phyloP scores from a whole-genome alignment of 306 rosid species.

The Heteromeles arbutifolia region DNA sequence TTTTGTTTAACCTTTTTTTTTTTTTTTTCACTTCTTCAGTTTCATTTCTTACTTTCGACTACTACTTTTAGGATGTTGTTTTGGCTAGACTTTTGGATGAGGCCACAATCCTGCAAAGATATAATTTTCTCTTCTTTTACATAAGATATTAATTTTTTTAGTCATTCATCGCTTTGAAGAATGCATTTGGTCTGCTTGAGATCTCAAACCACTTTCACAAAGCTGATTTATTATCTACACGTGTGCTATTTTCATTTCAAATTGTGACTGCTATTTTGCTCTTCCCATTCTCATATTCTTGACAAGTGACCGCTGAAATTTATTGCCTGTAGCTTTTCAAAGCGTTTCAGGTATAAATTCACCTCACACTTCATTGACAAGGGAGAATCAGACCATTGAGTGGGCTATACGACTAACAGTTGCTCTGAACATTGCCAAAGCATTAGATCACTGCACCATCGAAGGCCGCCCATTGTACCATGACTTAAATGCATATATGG shows the following conservation, averaged over 20 bases:
- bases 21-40: constrained; percentile 9
- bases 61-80: constrained; percentile 70
- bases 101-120: constrained; percentile 7
- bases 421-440: constrained; percentile 64
- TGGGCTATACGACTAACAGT: constrained; percentile 80
- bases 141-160: not conserved
- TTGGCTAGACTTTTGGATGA: constrained; percentile 86
- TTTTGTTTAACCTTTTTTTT: not conserved
- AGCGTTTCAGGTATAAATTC: not conserved
- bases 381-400: constrained; percentile 79
- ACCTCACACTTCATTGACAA: constrained; percentile 26
- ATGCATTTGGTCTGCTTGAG: not conserved
- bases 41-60: constrained; percentile 19
- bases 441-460: constrained; percentile 53
- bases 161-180: not conserved
- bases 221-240: not conserved
- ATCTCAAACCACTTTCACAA: not conserved
- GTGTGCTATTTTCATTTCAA: not conserved
- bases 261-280: not conserved
- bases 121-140: not conserved
- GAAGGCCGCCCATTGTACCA: constrained; percentile 65
- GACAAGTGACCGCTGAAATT: not conserved
- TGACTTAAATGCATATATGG: constrained; percentile 72
- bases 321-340: not conserved
- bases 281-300: not conserved